phyloP scores from a whole-genome alignment of 116 monocot genomes.

The Posidonia oceanica region DNA sequence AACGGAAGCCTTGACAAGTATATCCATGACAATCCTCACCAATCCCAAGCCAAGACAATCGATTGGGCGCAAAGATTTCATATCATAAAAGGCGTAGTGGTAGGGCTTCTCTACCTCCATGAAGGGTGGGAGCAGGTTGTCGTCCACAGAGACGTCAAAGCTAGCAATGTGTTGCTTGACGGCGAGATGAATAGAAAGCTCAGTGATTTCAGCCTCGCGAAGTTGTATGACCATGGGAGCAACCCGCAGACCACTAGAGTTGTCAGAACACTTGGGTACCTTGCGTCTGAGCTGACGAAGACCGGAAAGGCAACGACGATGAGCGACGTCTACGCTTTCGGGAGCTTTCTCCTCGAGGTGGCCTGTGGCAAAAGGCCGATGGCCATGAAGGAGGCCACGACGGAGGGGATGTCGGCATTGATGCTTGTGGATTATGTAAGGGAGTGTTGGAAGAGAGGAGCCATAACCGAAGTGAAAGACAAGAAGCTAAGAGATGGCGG shows the following conservation, averaged over 20 bases:
- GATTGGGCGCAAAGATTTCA: slow-evolving; percentile 23
- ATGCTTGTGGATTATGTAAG: no score
- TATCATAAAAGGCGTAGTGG: slow-evolving; percentile 36
- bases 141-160: slow-evolving; percentile 22
- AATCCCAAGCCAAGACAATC: not conserved
- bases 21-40: slow-evolving; percentile 4
- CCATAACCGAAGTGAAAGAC: no score
- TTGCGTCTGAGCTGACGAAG: slow-evolving; percentile 31
- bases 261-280: slow-evolving; percentile 37
- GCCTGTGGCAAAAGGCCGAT: slow-evolving; percentile 21
- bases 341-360: slow-evolving; percentile 27
- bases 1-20: slow-evolving; percentile 33
- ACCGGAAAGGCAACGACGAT: slow-evolving; percentile 24
- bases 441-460: no score
- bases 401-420: no score
- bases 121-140: slow-evolving; percentile 27
- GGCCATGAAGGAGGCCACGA: not conserved
- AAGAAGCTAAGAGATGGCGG: no score
- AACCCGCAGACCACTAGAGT: slow-evolving; percentile 26
- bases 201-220: slow-evolving; percentile 22
- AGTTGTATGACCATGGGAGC: slow-evolving; percentile 27
- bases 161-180: slow-evolving; percentile 19
- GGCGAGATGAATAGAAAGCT: slow-evolving; percentile 7
- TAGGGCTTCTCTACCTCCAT: slow-evolving; percentile 34
- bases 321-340: slow-evolving; percentile 35